Conservation (phyloP, 1,139 yeast species). For the Yamadazyma membranifaciens region DNA sequence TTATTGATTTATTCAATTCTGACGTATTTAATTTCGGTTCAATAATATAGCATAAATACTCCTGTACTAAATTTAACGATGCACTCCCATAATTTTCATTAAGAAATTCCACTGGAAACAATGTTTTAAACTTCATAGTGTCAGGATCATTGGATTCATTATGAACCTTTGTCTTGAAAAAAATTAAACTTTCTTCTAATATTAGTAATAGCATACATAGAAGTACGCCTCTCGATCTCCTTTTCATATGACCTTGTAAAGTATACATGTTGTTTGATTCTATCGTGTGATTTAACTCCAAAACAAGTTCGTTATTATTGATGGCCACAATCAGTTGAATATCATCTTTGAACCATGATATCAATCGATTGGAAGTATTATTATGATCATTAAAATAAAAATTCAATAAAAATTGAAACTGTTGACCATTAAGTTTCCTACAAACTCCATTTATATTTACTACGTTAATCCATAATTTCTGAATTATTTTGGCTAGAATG, state of each 20-base stretch:
- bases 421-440: conserved; percentile 24
- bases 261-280: neutral
- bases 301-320: neutral
- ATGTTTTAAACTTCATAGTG: conserved; percentile 16
- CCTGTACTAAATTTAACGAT: conserved; percentile 19
- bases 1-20: conserved; percentile 19
- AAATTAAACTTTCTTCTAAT: conserved; percentile 31
- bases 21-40: neutral
- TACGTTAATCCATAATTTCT: conserved; percentile 29
- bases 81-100: conserved; percentile 1
- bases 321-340: conserved; percentile 19
- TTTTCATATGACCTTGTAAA: neutral
- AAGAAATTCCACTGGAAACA: conserved; percentile 28
- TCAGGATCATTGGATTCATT: conserved; percentile 13
- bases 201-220: conserved; percentile 16
- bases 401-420: conserved; percentile 32
- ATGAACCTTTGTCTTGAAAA: conserved; percentile 19
- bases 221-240: neutral
- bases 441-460: conserved; percentile 10
- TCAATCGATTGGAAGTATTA: conserved; percentile 22
- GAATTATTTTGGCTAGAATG: conserved; percentile 7
- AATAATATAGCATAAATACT: conserved; percentile 9
- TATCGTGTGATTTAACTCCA: neutral
- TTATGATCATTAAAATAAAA: conserved; percentile 25
- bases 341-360: conserved; percentile 27